These are phyloP conservation scores for Phytophthora fragariaefolia DNA, from an alignment of 352 stramenopile genomes.

Conservation along the genomic window DNA sequence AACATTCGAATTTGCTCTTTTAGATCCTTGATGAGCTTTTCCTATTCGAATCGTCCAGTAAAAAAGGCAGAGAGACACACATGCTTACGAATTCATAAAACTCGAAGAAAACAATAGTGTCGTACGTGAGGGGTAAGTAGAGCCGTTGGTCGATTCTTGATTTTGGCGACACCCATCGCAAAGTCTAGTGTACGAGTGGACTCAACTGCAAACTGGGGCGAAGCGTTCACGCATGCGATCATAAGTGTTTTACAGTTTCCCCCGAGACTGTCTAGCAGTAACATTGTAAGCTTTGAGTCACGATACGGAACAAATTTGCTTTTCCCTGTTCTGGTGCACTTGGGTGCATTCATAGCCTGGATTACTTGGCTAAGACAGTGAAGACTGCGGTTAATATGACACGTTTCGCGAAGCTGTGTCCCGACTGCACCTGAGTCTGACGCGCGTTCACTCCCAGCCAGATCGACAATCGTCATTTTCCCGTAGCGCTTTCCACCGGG, in stretches of 20 bases:
- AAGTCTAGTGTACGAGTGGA: slow-evolving; percentile 78
- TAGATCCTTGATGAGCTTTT: slow-evolving; percentile 75
- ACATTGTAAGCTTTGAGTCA: slow-evolving; percentile 81
- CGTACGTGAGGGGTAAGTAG: slow-evolving; percentile 69
- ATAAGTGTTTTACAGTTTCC: slow-evolving; percentile 84
- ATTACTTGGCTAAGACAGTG: slow-evolving; percentile 83
- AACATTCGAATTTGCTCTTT: slow-evolving; percentile 73
- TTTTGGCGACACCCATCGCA: slow-evolving; percentile 81
- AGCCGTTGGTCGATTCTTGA: slow-evolving; percentile 74
- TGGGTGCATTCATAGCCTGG: slow-evolving; percentile 62
- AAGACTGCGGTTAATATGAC: slow-evolving; percentile 83
- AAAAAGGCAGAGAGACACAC: background rate
- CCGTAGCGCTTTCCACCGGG: slow-evolving; percentile 62
- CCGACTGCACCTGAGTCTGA: slow-evolving; percentile 69
- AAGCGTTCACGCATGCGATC: slow-evolving; percentile 75
- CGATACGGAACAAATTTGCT: slow-evolving; percentile 72
- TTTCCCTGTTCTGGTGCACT: slow-evolving; percentile 39
- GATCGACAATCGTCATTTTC: slow-evolving; percentile 80
- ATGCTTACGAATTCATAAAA: background rate
- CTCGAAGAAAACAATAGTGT: background rate
- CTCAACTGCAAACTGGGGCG: slow-evolving; percentile 62
- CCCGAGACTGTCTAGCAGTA: slow-evolving; percentile 74
- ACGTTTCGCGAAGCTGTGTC: slow-evolving; percentile 72
- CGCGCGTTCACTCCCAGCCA: slow-evolving; percentile 72
- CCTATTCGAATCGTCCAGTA: slow-evolving; percentile 40